Conservation (phyloP, 768 basidiomycete species). For the Boletus fagicola region DNA sequence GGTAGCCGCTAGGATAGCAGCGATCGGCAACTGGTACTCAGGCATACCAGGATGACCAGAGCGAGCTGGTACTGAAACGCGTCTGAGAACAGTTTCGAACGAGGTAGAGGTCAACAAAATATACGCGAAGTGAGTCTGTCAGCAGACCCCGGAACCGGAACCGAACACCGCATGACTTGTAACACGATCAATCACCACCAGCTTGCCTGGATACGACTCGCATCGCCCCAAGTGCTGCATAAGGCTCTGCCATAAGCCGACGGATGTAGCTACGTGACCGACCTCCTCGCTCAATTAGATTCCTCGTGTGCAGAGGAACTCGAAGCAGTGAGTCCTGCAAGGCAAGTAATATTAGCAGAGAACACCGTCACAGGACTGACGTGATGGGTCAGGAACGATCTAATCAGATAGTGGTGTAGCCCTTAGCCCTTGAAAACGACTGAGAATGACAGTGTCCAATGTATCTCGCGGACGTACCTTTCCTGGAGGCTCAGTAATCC, state of each 20-base stretch:
- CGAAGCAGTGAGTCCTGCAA: neutral
- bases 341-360: neutral
- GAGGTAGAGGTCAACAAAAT: neutral
- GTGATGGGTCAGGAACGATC: neutral
- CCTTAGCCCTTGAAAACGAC: no score
- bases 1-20: slow-evolving; percentile 43
- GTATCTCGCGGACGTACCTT: neutral
- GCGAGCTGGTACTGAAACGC: neutral
- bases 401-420: neutral
- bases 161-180: neutral
- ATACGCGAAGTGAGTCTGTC: neutral
- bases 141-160: slow-evolving; percentile 1
- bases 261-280: neutral
- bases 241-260: no score
- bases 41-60: slow-evolving; percentile 43
- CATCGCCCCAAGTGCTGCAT: no score
- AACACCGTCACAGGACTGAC: neutral
- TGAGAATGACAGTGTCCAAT: neutral
- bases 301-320: neutral
- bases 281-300: neutral
- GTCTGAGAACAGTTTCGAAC: neutral
- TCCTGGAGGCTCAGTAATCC: neutral
- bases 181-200: neutral
- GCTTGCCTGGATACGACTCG: no score
- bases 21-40: slow-evolving; percentile 56